Evolutionary conservation across 371 early-diverging fungal species (phyloP), one percentile per base, ranked within the genome.

Genomic region (Thermomucor indicae-seudaticae): DNA sequence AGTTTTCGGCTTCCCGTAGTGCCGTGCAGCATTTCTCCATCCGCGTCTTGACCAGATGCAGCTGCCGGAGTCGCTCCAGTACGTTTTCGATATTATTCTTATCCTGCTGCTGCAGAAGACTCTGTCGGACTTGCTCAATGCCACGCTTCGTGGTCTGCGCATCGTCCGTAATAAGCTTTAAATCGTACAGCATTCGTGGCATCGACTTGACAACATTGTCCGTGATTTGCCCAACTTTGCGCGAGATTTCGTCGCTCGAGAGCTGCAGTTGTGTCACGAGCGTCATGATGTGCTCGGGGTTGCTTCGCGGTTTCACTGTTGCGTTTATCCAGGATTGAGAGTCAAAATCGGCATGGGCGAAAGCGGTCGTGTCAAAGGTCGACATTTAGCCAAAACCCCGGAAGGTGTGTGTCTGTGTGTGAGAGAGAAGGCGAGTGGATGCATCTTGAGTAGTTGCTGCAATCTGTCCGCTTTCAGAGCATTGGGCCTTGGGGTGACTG

Each of bases 1-100:
- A 90, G 59, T 81, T 88, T 48, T 90, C 89, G 0, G 88, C 84
- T 49, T 89, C 87, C 29, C 76, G 69, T 6, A 89, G 65, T 0
- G 81, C 70, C 7, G 58, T 45, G 11, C 62, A 58, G 37, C 77
- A 72, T 17, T 65, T 57, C 25, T 76, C 85, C 91, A 91, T 91
- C 1, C 89, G 68, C 17, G 77, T 74, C 40, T 86, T 80, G 40
- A 86, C 84, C 6, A 73, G 62, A 64, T 88, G 89, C 7, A 88
- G 66, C 48, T 79, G 75, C 38, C 79, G 74, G 23, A 91, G 70
- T 30, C 72, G 68, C 34, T 85, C 82, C 45, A 91, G 65, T 0
- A 85, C 80, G 16, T 63, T 69, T 20, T 66, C 67, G 7, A 72
- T 72, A 43, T 68, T 56, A n/a, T 53, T 31, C 6, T 75, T 65